phyloP scores from a whole-genome alignment of 2,329 filamentous ascomycete species.

The Clarireedia homoeocarpa region DNA sequence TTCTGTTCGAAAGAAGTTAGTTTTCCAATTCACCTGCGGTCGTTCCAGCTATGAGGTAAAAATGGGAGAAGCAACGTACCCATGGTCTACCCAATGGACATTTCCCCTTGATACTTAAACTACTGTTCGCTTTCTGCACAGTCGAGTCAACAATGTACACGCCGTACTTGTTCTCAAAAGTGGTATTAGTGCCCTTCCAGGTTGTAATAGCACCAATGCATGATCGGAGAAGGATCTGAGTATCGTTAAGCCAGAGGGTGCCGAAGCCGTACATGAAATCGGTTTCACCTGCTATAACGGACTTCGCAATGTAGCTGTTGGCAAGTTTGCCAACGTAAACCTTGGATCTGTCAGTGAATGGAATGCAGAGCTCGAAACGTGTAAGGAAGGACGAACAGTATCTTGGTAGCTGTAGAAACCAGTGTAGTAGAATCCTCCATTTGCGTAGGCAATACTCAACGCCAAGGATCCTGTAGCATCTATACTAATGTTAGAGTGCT shows the following conservation, averaged over 20 bases:
- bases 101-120: constrained; percentile 29
- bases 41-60: too few relatives aligned
- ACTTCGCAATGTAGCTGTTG: constrained; percentile 56
- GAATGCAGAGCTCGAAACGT: not conserved
- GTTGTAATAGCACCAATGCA: constrained; percentile 62
- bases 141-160: constrained; percentile 52
- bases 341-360: constrained; percentile 24
- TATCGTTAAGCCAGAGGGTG: constrained; percentile 51
- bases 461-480: constrained; percentile 48
- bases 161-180: constrained; percentile 58
- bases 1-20: constrained; percentile 28
- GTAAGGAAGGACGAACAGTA: constrained; percentile 36
- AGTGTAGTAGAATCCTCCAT: constrained; percentile 59
- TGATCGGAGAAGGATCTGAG: constrained; percentile 44
- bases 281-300: constrained; percentile 54
- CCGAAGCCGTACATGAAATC: constrained; percentile 58
- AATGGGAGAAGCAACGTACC: constrained; percentile 14
- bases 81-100: constrained; percentile 48
- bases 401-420: constrained; percentile 63
- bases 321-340: constrained; percentile 59
- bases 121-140: constrained; percentile 48
- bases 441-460: constrained; percentile 52
- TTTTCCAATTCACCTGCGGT: too few relatives aligned
- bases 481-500: not conserved
- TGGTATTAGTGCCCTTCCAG: constrained; percentile 62